phyloP scores from a whole-genome alignment of 1,284 basidiomycete species.

The Ustilago curta region DNA sequence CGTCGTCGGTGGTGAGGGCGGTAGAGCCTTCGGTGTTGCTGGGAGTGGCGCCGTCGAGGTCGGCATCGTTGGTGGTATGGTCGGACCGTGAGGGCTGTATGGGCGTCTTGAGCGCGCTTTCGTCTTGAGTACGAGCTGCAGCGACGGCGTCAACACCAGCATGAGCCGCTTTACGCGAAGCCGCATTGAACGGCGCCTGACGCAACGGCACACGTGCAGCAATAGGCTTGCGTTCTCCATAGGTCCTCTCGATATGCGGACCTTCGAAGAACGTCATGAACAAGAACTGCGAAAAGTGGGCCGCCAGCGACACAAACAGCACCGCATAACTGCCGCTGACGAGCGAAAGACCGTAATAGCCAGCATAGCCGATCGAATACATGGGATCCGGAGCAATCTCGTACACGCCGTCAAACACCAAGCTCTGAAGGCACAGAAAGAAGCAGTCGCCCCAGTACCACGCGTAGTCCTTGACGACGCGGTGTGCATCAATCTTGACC shows the following conservation, averaged over 20 bases:
- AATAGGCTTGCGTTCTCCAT: constrained; percentile 62
- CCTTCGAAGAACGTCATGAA: constrained; percentile 98
- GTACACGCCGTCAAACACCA: constrained; percentile 98
- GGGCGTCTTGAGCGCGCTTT: neutral
- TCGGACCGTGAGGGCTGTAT: neutral
- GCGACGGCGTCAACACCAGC: constrained; percentile 6
- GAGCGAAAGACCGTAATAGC: constrained; percentile 92
- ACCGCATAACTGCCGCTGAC: constrained; percentile 90
- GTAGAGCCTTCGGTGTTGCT: constrained; percentile 52
- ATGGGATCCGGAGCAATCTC: constrained; percentile 89
- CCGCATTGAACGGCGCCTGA: constrained; percentile 57
- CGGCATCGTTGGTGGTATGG: neutral
- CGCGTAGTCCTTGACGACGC: constrained; percentile 86
- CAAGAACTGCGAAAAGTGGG: constrained; percentile 93
- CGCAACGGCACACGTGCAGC: constrained; percentile 41
- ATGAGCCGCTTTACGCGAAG: constrained; percentile 48
- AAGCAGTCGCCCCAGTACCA: constrained; percentile 98
- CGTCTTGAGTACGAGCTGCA: neutral
- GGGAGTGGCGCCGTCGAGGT: constrained; percentile 32
- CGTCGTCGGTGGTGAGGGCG: constrained; percentile 45
- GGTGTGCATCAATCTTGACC: constrained; percentile 97
- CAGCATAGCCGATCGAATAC: constrained; percentile 82
- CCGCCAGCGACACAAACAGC: constrained; percentile 89
- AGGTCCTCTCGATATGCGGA: constrained; percentile 76
- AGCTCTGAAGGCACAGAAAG: constrained; percentile 78